phyloP scores from a whole-genome alignment of 805 yeast species.

The Starmerella gropengiesseri region DNA sequence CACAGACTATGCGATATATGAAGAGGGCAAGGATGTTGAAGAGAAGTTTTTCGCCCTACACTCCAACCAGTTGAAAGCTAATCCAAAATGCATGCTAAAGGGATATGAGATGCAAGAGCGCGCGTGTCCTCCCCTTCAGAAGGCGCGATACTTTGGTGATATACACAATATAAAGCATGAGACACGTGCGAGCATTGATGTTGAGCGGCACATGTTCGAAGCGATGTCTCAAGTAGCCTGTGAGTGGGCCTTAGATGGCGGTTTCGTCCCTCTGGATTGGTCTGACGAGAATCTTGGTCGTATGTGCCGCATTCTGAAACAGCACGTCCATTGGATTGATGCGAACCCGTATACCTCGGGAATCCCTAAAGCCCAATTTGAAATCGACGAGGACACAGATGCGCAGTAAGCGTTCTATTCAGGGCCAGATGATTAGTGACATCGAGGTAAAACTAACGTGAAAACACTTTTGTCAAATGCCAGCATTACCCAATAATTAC shows the following conservation, averaged over 20 bases:
- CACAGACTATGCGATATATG: conserved; percentile 37
- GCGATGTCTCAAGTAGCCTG: conserved; percentile 18
- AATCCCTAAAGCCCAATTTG: too few relatives aligned
- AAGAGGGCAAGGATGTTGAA: conserved; percentile 1
- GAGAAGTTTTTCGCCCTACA: conserved; percentile 19
- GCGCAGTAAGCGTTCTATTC: too few relatives aligned
- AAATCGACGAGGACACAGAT: too few relatives aligned
- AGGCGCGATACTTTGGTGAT: conserved; percentile 20
- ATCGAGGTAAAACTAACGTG: too few relatives aligned
- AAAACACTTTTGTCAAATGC: too few relatives aligned
- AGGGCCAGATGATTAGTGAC: too few relatives aligned
- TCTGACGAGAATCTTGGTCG: conserved; percentile 14
- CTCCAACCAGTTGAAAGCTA: conserved; percentile 22
- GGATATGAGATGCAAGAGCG: conserved; percentile 14
- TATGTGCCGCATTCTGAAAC: conserved; percentile 15
- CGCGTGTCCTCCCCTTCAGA: conserved; percentile 16
- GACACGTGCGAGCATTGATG: conserved; percentile 12
- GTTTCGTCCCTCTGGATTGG: conserved; percentile 18
- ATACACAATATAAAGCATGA: conserved; percentile 10
- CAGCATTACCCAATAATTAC: too few relatives aligned
- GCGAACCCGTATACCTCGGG: too few relatives aligned
- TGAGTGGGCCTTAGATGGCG: conserved; percentile 19
- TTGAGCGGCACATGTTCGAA: conserved; percentile 18
- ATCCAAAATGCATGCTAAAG: conserved; percentile 18
- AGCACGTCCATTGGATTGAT: conserved; percentile 21